Evolutionary conservation across 2,329 filamentous ascomycete genomes (phyloP).

Genomic region (Ceratocystis cacaofunesta): DNA sequence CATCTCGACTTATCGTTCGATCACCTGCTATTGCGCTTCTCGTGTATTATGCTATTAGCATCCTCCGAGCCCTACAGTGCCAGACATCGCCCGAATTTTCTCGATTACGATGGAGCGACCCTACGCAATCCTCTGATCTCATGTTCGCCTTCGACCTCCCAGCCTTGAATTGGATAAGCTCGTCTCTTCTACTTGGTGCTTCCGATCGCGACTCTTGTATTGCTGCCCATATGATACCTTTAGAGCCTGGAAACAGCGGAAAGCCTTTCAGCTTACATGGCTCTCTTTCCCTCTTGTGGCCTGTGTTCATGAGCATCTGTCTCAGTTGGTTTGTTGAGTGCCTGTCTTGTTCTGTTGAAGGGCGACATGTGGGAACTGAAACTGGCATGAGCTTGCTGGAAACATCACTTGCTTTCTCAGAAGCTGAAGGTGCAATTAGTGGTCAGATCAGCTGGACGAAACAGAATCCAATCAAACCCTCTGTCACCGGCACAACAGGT

Average conservation of each 20-base stretch:
- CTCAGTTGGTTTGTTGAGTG: conserved; percentile 81
- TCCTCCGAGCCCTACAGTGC: conserved; percentile 79
- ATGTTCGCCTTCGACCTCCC: conserved; percentile 57
- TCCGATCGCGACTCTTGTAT: conserved; percentile 60
- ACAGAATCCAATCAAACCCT: conserved; percentile 35
- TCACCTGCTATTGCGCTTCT: conserved; percentile 57
- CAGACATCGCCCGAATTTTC: conserved; percentile 68
- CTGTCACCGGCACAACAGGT: conserved; percentile 23
- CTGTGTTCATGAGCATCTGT: conserved; percentile 54
- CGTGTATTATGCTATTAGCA: conserved; percentile 46
- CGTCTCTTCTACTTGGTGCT: conserved; percentile 56
- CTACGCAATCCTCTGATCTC: conserved; percentile 48
- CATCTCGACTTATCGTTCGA: conserved; percentile 54
- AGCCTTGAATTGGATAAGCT: conserved; percentile 58
- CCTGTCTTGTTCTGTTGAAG: conserved; percentile 74
- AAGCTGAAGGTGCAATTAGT: conserved; percentile 77
- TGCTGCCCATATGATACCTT: conserved; percentile 51
- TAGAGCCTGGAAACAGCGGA: conserved; percentile 27
- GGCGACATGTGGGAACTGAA: conserved; percentile 63
- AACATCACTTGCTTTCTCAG: conserved; percentile 87
- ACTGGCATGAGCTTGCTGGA: conserved; percentile 95
- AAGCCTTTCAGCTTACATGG: conserved; percentile 48
- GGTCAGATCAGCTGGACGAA: conserved; percentile 61
- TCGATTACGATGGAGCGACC: conserved; percentile 52
- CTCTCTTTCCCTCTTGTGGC: conserved; percentile 64